phyloP scores from a whole-genome alignment of 352 stramenopile species.

The Globisporangium nunn region DNA sequence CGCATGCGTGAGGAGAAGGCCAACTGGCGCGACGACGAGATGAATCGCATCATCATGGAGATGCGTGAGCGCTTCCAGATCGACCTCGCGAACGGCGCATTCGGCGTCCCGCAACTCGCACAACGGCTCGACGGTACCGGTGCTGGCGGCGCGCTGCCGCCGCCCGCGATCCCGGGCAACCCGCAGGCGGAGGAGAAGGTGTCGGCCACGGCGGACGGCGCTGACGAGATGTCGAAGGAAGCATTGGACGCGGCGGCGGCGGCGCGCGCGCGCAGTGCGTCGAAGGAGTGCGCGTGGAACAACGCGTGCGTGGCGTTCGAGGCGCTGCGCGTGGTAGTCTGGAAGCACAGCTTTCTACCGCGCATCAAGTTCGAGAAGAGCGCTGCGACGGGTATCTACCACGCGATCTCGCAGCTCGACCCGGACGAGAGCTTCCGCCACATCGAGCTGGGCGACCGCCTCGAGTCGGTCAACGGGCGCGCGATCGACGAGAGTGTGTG shows the following conservation, averaged over 20 bases:
- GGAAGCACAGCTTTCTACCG: conserved; percentile 84
- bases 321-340: conserved; percentile 74
- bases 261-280: conserved; percentile 34
- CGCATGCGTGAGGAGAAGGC: conserved; percentile 80
- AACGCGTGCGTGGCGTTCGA: conserved; percentile 71
- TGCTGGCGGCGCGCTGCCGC: not conserved
- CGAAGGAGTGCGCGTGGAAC: conserved; percentile 82
- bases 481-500: conserved; percentile 50
- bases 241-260: conserved; percentile 19
- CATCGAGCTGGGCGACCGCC: conserved; percentile 54
- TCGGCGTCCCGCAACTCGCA: conserved; percentile 25
- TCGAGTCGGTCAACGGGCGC: conserved; percentile 76
- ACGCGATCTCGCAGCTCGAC: conserved; percentile 59
- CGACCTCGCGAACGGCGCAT: conserved; percentile 62
- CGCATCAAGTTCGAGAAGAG: conserved; percentile 51
- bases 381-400: conserved; percentile 43
- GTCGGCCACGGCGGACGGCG: conserved; percentile 10
- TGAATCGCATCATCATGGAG: conserved; percentile 88
- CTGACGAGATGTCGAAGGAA: conserved; percentile 14
- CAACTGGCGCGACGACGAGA: conserved; percentile 85
- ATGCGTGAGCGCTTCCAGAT: conserved; percentile 82
- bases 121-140: no score
- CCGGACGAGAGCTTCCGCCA: conserved; percentile 78
- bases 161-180: conserved; percentile 17
- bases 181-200: conserved; percentile 70